Evolutionary conservation across 345 rosid species (phyloP), one percentile per base, ranked within the genome.

Genomic region (Hypericum androsaemum): DNA sequence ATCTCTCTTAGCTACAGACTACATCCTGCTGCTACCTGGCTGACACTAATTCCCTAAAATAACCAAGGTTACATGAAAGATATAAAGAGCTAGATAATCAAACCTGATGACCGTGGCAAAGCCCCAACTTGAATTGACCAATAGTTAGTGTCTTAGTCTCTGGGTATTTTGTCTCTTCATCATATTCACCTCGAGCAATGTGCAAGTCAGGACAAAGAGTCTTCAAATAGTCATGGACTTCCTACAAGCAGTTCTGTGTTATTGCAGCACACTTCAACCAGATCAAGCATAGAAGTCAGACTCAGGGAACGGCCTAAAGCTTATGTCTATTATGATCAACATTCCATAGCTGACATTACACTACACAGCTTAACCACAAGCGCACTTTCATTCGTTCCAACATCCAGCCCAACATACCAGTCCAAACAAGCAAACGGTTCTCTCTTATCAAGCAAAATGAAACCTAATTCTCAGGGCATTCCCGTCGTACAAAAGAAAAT

Each of bases 151-250:
- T 43, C 14, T 43, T 43, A 7, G 47, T 43, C 47, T 43, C 47
- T 12, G 47, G 47, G 14, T 43, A 43, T 6, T 15, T n/a, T 12
- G 14, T 43, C 12, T 43, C 47, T 43, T 43, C 47, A 43, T 43
- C 47, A 12, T 43, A 43, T 43, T 43, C 47, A 5, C 47, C 47
- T 43, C 47, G 10, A 43, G 47, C 14, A 43, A 43, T 43, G 14
- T 43, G 47, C 47, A 43, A 43, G 47, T 43, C 47, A 12, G 47
- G 47, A n/a, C 47, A 43, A n/a, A 43, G 47, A 43, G 47, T 43
- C 47, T 43, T 43, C 47, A 43, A 43, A 15, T 43, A 43, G 7
- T 43, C 47, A 9, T 12, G 47, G 12, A 43, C 47, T 43, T 43
- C 47, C 47, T 43, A 15, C 12, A 43, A 43, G 14, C 14, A n/a